Evolutionary conservation across 805 yeast genomes (phyloP).

Genomic region (Ogataea degrootiae): DNA sequence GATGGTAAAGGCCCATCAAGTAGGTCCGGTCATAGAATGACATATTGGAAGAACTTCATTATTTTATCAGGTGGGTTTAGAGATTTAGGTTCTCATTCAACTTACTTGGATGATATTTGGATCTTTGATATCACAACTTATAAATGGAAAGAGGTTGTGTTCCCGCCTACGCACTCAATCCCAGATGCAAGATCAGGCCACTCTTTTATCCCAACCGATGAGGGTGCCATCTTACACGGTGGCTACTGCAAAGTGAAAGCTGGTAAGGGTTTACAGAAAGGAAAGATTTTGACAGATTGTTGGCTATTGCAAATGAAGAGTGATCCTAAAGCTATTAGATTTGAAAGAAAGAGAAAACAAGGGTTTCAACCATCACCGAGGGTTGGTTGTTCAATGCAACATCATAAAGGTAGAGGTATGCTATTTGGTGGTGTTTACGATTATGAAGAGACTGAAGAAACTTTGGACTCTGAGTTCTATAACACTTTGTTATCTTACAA

Average conservation of each 20-base stretch:
- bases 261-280: constrained; percentile 81
- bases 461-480: constrained; percentile 77
- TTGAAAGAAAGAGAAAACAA: constrained; percentile 87
- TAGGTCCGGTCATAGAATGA: constrained; percentile 88
- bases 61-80: constrained; percentile 89
- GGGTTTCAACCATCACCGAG: constrained; percentile 90
- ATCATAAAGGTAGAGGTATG: constrained; percentile 87
- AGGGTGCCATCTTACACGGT: constrained; percentile 85
- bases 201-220: constrained; percentile 70
- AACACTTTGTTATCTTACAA: constrained; percentile 80
- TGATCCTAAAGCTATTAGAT: constrained; percentile 69
- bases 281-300: constrained; percentile 79
- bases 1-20: constrained; percentile 80
- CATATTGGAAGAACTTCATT: constrained; percentile 87
- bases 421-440: constrained; percentile 95
- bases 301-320: constrained; percentile 87
- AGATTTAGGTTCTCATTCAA: constrained; percentile 79
- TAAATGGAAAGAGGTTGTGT: constrained; percentile 87
- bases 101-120: constrained; percentile 86
- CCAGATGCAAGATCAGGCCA: constrained; percentile 97
- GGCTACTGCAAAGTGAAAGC: constrained; percentile 94
- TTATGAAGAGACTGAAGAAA: constrained; percentile 92
- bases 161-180: constrained; percentile 70
- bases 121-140: constrained; percentile 83
- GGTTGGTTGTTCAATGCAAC: constrained; percentile 89